Evolutionary conservation across 2,329 filamentous ascomycete species (phyloP).

Genomic region (Colletotrichum brevisporum): DNA sequence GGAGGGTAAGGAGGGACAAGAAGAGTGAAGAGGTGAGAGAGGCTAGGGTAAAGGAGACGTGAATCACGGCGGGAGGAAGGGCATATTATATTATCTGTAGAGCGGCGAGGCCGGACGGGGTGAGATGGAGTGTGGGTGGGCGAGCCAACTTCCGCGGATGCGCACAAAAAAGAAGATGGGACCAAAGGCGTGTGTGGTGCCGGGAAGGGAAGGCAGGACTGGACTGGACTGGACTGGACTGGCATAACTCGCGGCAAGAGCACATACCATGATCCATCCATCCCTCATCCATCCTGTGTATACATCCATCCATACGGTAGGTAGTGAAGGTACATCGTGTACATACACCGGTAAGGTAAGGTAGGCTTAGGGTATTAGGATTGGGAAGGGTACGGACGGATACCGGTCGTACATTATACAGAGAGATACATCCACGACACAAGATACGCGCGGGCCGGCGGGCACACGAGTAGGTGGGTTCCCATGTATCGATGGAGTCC

Average conservation of each 20-base stretch:
- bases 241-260: conserved; percentile 32
- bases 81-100: conserved; percentile 42
- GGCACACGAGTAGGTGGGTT: conserved; percentile 14
- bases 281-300: not conserved
- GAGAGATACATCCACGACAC: too few species aligned
- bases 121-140: conserved; percentile 14
- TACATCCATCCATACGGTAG: not conserved
- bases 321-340: too few species aligned
- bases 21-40: conserved; percentile 33
- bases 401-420: too few species aligned
- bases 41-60: conserved; percentile 7
- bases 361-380: too few species aligned
- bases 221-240: not conserved
- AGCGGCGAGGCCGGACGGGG: conserved; percentile 37
- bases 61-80: conserved; percentile 38
- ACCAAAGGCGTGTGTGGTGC: conserved; percentile 24
- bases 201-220: too few species aligned
- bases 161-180: conserved; percentile 37
- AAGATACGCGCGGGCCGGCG: too few species aligned
- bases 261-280: not conserved
- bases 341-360: too few species aligned
- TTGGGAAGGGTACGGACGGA: too few species aligned
- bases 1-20: conserved; percentile 30
- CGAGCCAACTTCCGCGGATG: conserved; percentile 33
- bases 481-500: too few species aligned